Evolutionary conservation across 1,284 basidiomycete genomes (phyloP), one percentile per base, ranked within the genome.

Genomic region (Mrakiaceae sp.): DNA sequence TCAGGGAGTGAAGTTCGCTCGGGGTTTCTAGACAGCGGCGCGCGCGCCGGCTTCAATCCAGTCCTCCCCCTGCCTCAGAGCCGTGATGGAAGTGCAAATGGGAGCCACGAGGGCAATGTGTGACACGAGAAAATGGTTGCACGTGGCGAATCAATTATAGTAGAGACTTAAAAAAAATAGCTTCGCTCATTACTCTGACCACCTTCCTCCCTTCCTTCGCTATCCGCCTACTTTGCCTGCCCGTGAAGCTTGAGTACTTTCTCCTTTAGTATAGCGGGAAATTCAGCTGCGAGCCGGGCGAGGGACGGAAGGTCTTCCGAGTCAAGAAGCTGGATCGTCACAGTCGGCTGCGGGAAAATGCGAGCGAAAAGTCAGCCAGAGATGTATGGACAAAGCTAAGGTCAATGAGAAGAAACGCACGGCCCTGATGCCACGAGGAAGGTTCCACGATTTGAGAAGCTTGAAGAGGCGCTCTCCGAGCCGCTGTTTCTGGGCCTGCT

Each of bases 401-500:
- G 12, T 14, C 49, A 44, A 60, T 11, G 43, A 27, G 16, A 12
- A 54, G n/a, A 5, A 44, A 65, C 60, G 52, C 4, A 65, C 58
- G 1, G 50, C 54, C 44, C 47, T 42, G 54, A 65, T 53, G 46
- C 57, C 12, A 4, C 64, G 39, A 3, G 64, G 64, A 3, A 59
- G 59, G 27, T 56, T 40, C 59, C 58, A 65, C 0, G 40, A 40
- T 14, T 59, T 59, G 40, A 65, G 56, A 2, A 53, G 39, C 52
- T 63, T 68, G 62, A 66, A 66, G 4, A 91, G 73, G 74, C 87
- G 87, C 71, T 88, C 86, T 44, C 89, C 89, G 43, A 92, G 75
- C 69, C 82, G 79, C 73, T 94, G 91, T 76, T 94, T 94, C 78
- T 88, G 87, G 27, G 27, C 27, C 27, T 27, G 55, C 68, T 80